Percentiles rank a stretch among this genome's conserved stretches.
Conservation (phyloP, 192 early-diverging fungal genomes). For the Gonapodya sp. region DNA sequence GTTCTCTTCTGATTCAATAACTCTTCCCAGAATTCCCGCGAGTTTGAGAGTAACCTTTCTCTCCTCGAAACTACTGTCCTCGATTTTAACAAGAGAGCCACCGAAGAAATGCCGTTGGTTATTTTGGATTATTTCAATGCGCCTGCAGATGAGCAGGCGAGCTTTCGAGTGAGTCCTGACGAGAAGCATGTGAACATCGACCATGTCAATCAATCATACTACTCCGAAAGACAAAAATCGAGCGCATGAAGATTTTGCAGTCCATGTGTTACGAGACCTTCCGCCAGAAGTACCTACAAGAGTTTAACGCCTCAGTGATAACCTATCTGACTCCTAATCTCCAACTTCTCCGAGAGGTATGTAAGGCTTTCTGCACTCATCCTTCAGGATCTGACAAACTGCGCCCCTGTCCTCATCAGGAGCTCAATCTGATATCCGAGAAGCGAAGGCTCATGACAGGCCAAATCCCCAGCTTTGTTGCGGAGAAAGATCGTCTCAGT, state of each 20-base stretch:
- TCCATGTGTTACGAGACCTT: not conserved
- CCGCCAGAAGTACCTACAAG: not conserved
- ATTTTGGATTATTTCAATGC: not conserved
- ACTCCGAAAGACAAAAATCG: not conserved
- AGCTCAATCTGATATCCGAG: no score
- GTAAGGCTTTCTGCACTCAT: not conserved
- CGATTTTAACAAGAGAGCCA: not conserved
- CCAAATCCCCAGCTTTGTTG: no score
- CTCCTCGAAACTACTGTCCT: not conserved
- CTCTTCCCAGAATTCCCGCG: not conserved
- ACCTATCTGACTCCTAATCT: not conserved
- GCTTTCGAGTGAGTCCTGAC: not conserved
- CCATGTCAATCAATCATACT: not conserved
- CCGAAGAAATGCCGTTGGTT: not conserved
- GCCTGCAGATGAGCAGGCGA: not conserved
- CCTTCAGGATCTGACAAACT: not conserved
- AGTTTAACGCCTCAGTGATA: not conserved
- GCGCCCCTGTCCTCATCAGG: no score
- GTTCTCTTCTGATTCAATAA: not conserved
- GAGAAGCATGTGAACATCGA: not conserved
- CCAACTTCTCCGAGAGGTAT: not conserved
- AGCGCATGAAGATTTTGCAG: not conserved
- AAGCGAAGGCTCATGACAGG: no score
- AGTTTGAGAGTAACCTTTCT: not conserved
- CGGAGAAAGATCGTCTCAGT: no score